A percentile compares a stretch with the other conserved stretches of the same genome.
These are phyloP conservation scores for Neurospora pannonica DNA, from an alignment of 495 filamentous ascomycete species.

Conservation along the genomic window DNA sequence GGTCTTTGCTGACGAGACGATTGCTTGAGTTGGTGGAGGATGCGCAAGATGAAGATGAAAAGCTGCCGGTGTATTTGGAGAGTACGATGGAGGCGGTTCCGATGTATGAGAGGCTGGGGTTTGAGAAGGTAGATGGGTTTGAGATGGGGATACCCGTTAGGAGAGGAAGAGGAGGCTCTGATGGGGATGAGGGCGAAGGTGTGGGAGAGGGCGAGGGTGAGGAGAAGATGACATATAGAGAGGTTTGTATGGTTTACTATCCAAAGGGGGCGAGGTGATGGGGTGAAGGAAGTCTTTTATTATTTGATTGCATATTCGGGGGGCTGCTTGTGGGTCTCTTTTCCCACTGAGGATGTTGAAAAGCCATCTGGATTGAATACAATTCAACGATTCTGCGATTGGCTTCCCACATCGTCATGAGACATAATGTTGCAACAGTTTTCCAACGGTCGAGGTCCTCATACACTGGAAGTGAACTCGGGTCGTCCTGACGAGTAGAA, in stretches of 20 bases:
- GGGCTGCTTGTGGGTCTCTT: too few relatives aligned
- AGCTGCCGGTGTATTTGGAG: slow-evolving; percentile 33
- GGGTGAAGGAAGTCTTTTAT: too few relatives aligned
- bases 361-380: too few relatives aligned
- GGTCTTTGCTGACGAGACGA: slow-evolving; percentile 21
- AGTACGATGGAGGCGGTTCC: slow-evolving; percentile 29
- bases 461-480: neutral
- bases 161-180: neutral
- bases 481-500: neutral
- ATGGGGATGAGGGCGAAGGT: neutral
- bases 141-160: slow-evolving; percentile 24
- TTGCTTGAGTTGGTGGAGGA: slow-evolving; percentile 22
- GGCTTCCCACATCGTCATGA: neutral
- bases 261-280: neutral
- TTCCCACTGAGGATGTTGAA: too few relatives aligned
- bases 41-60: slow-evolving; percentile 20
- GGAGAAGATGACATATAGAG: slow-evolving; percentile 10
- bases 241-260: slow-evolving; percentile 24
- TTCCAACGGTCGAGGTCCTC: neutral
- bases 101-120: slow-evolving; percentile 35
- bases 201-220: neutral
- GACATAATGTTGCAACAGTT: too few relatives aligned
- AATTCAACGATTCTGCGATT: too few relatives aligned
- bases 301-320: too few relatives aligned
- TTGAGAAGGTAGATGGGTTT: slow-evolving; percentile 19